Evolutionary conservation across 441 rosid species (phyloP).

Genomic region (Erodium trifolium): DNA sequence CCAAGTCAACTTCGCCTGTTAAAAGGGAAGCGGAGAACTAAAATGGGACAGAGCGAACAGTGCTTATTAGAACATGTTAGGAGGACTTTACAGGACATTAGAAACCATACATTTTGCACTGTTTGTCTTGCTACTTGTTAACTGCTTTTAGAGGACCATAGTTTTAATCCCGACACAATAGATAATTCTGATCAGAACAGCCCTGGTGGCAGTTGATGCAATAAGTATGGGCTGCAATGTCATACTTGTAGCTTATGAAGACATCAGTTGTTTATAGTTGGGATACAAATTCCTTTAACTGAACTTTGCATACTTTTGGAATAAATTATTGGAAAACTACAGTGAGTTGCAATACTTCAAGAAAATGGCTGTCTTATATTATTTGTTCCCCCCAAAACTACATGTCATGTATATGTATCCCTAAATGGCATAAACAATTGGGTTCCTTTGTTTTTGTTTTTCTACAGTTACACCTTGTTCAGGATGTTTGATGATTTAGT

Average conservation of each 20-base stretch:
- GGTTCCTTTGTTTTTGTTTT: conserved; percentile 13
- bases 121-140: background rate
- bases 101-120: conserved; percentile 2
- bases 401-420: background rate
- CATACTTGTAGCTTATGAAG: conserved; percentile 4
- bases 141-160: background rate
- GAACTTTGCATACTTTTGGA: conserved; percentile 2
- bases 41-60: background rate
- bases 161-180: background rate
- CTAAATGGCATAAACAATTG: background rate
- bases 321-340: background rate
- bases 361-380: background rate
- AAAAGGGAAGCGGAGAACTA: background rate
- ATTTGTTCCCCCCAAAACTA: background rate
- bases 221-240: background rate
- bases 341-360: background rate
- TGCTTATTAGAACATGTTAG: background rate
- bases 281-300: background rate
- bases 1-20: background rate
- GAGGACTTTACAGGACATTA: background rate
- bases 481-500: conserved; percentile 92
- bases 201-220: background rate
- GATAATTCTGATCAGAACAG: background rate
- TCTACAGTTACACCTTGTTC: conserved; percentile 73
- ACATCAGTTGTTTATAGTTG: background rate